These are phyloP conservation scores for Irpex sp. DNA, from an alignment of 1,284 basidiomycete species.

Conservation along the genomic window DNA sequence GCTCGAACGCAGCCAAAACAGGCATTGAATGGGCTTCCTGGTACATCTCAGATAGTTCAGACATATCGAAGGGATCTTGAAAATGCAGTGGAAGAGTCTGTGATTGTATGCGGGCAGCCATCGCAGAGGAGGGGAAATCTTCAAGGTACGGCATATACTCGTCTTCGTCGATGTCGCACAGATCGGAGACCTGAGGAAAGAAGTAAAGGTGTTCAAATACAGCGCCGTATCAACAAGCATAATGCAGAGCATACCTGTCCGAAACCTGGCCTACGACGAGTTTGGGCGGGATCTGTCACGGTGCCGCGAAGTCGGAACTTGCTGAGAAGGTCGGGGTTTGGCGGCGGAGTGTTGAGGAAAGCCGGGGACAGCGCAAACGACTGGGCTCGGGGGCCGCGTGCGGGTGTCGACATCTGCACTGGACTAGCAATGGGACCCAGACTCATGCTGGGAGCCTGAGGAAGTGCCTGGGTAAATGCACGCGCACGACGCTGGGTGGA, in stretches of 20 bases:
- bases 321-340: slow-evolving; percentile 52
- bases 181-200: slow-evolving; percentile 42
- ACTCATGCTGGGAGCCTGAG: slow-evolving; percentile 17
- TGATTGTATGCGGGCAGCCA: slow-evolving; percentile 19
- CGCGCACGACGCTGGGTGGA: slow-evolving; percentile 58
- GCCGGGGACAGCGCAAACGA: slow-evolving; percentile 22
- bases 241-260: slow-evolving; percentile 26
- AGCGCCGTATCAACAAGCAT: background rate
- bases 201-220: background rate
- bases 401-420: slow-evolving; percentile 29
- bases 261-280: slow-evolving; percentile 49
- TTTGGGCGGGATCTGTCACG: slow-evolving; percentile 67
- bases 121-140: slow-evolving; percentile 35
- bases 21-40: slow-evolving; percentile 20
- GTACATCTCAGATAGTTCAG: slow-evolving; percentile 23
- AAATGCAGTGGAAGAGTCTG: slow-evolving; percentile 30
- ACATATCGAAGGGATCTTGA: slow-evolving; percentile 31
- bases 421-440: slow-evolving; percentile 19
- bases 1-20: slow-evolving; percentile 1
- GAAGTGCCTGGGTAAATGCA: slow-evolving; percentile 35
- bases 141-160: slow-evolving; percentile 50
- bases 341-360: slow-evolving; percentile 61
- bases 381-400: slow-evolving; percentile 20
- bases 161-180: slow-evolving; percentile 74
- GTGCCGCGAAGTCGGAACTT: slow-evolving; percentile 65